Base-by-base conservation (phyloP, 2,329 filamentous ascomycete genomes). In the Ophiognomonia clavigignenti-juglandacearum region DNA sequence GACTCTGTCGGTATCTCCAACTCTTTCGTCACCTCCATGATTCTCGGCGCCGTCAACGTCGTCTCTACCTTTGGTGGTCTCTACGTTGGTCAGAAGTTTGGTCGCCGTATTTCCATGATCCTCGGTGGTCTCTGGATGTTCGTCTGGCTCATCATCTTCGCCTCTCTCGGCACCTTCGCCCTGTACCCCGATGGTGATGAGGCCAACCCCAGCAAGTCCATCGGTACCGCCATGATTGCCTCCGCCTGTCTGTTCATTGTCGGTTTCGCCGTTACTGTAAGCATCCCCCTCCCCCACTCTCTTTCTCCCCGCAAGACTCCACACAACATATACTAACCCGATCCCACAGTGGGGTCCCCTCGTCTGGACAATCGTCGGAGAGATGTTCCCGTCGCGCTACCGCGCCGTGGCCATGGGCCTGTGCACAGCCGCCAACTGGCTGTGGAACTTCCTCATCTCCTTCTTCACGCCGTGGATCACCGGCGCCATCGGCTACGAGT, bases 211-310 rank as follows among this genome's bases (percentile, higher is more conserved):
- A 62, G 67, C 1, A 26, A 35, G 27, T 19, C 27, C 7, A 72
- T 79, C 11, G 84, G 84, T 10, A 78, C 80, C 6, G 74, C 83
- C 51, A 83, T 88, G 76, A 86, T 89, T 54, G 79, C 85, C 9
- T 79, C 84, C 45, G 81, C 84, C 3, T 86, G 81, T 64, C 78
- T 88, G 70, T 89, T 88, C 65, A 88, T 89, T 47, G 77, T 80
- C 40, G 83, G 78, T 1, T 90, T 87, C 55, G 85, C 85, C 22
- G 63, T 58, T 8, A 52, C 50, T 45, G 50, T 52, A 52, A 52
- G 50, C 47, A 19, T 31, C 45, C 14, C 22, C n/a, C 31, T 26
- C n/a, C n/a, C n/a, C n/a, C n/a, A n/a, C n/a, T n/a, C n/a, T n/a
- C n/a, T 24, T 8, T 16, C 20, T 11, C 19, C 13, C 8, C 34